Evolutionary conservation across 306 rosid genomes (phyloP), one percentile per base, ranked within the genome.

Genomic region (Phaseolus lunatus): DNA sequence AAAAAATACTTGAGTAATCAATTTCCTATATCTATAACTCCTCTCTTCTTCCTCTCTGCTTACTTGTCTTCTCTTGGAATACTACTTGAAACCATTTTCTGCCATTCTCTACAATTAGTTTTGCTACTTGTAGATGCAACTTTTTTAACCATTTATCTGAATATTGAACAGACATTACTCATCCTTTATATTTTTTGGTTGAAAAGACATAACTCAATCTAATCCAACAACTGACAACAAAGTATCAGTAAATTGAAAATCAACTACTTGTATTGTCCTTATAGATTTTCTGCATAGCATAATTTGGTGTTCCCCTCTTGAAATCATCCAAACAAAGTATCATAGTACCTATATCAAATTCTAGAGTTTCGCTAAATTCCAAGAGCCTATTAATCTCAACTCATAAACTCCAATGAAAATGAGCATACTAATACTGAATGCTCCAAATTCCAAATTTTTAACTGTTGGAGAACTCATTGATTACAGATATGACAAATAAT

Each of bases 311-410:
- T 63, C 9, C 48, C 56, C 52, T n/a, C 26, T 61, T n/a, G 14
- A 41, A 39, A 39, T 80, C 56, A 80, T 48, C 58, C 33, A 70
- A 33, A 47, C 45, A 61, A 24, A 45, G 54, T 44, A 15, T 43
- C 29, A 48, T 1, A 47, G 58, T 20, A 16, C 24, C 29, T 24
- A 78, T 29, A 5, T 37, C 50, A 37, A 19, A 65, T 47, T n/a
- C n/a, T 4, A 37, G n/a, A 37, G 50, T 64, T 18, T 18, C 3
- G 9, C 4, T 37, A 9, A 35, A 64, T 47, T 64, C 15, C 15
- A 35, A 26, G 2, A 64, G 9, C 27, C 48, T 18, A 18, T 0
- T 64, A 35, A 37, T 19, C 2, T 5, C 67, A 27, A 27, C 10
- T 27, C 9, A 7, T 57, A 29, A 13, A 16, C 66, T 5, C 6